These are phyloP conservation scores for Ceratobasidium theobromae DNA, from an alignment of 1,284 basidiomycete species.

Conservation along the genomic window DNA sequence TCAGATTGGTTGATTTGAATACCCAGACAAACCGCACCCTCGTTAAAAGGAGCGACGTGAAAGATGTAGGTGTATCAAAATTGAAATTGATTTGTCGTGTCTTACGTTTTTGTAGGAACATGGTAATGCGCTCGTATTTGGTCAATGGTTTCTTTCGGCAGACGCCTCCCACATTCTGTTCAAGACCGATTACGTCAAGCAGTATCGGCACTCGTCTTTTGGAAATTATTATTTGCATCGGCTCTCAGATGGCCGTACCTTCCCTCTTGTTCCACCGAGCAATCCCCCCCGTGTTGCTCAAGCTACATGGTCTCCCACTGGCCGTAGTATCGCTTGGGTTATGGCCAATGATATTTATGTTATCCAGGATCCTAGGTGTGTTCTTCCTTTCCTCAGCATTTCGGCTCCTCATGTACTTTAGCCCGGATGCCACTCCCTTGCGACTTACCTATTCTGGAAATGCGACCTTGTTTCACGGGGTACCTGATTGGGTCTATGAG, in stretches of 20 bases:
- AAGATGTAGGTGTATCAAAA: constrained; percentile 52
- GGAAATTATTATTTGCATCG: constrained; percentile 86
- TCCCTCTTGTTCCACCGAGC: constrained; percentile 65
- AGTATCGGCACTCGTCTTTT: constrained; percentile 90
- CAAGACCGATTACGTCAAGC: constrained; percentile 73
- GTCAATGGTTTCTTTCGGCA: constrained; percentile 76
- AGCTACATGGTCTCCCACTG: constrained; percentile 83
- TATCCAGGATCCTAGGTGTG: constrained; percentile 61
- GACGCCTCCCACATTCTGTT: constrained; percentile 87
- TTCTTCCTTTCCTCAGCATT: not conserved
- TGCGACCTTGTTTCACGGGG: constrained; percentile 85
- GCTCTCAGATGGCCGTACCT: constrained; percentile 62
- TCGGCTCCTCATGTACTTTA: constrained; percentile 36
- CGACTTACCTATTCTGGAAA: constrained; percentile 83
- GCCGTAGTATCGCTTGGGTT: constrained; percentile 79
- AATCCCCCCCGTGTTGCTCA: constrained; percentile 71
- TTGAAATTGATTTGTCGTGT: constrained; percentile 14
- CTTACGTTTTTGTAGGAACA: constrained; percentile 46
- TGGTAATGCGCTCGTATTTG: constrained; percentile 56
- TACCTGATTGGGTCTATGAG: constrained; percentile 97
- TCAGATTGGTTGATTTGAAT: constrained; percentile 77
- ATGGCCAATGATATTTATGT: constrained; percentile 82
- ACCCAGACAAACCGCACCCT: constrained; percentile 68
- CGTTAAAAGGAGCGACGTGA: constrained; percentile 59
- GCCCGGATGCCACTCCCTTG: constrained; percentile 54